A percentile compares a stretch with the other conserved stretches of the same genome.
These are phyloP conservation scores for Syncephalastrum contaminatum DNA, from an alignment of 371 early-diverging fungal genomes.

Conservation along the genomic window DNA sequence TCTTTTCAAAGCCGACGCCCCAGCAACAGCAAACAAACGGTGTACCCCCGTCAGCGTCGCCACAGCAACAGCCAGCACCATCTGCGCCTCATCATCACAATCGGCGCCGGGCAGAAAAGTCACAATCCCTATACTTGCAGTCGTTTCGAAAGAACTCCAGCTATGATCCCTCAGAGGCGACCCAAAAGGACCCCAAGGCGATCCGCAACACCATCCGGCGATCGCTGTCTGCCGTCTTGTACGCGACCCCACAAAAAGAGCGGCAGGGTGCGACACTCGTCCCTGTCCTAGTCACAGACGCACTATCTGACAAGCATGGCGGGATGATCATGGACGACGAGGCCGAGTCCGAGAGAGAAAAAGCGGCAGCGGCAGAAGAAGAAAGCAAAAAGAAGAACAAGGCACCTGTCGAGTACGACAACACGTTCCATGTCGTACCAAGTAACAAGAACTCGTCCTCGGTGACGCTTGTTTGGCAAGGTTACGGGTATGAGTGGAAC, in stretches of 20 bases:
- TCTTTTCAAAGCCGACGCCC: constrained; percentile 18
- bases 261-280: constrained; percentile 17
- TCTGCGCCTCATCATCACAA: background rate
- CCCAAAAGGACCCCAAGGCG: constrained; percentile 29
- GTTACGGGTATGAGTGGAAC: constrained; percentile 28
- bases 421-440: constrained; percentile 28
- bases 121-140: constrained; percentile 35
- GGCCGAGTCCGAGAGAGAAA: constrained; percentile 3
- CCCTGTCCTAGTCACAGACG: constrained; percentile 38
- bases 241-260: constrained; percentile 33
- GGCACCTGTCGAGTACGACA: constrained; percentile 35
- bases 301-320: constrained; percentile 30
- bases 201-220: constrained; percentile 33
- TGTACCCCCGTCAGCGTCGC: constrained; percentile 3
- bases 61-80: constrained; percentile 2
- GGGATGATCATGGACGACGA: constrained; percentile 28
- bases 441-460: constrained; percentile 8
- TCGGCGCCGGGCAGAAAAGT: constrained; percentile 27
- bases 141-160: constrained; percentile 24
- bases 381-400: constrained; percentile 8
- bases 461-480: constrained; percentile 36
- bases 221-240: constrained; percentile 38
- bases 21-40: constrained; percentile 11
- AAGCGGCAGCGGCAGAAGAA: background rate
- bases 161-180: constrained; percentile 30